Base-by-base conservation (phyloP, 352 stramenopile genomes). In the Globisporangium spiculum region DNA sequence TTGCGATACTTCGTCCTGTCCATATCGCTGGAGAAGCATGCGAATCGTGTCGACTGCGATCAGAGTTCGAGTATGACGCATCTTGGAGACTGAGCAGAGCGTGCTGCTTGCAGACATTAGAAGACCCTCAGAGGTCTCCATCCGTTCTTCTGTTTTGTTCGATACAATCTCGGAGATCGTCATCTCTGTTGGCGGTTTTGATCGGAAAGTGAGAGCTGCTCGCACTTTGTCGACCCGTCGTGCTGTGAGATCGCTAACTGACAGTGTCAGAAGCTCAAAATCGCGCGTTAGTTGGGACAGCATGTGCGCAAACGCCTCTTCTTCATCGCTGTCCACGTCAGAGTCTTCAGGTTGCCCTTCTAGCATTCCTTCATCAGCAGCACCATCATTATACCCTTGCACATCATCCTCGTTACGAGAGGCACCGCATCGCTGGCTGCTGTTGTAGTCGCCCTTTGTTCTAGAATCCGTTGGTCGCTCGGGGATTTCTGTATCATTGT, bases 21-120 rank as follows among this genome's bases (percentile, higher is more conserved):
- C 65, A 22, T 60, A 55, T 26, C 63, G 68, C 24, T 59, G 38
- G 16, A 74, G 41, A 27, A 74, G 30, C 54, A 72, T 32, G 0
- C 48, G 52, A 36, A 72, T 26, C 16, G 68, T 74, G 22, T 74
- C 68, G 20, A 74, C 36, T 26, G 68, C 68, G 32, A 71, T 20
- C n/a, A 63, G 12, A 30, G 66, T 53, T 36, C 68, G 64, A 12
- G 66, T 53, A 22, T 55, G 52, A 20, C 54, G 68, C 68, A 74
- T 71, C 41, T 32, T 61, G 41, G 20, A 16, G 27, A 62, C 20
- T 3, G 34, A 36, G 12, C 14, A 50, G 41, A 50, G 41, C 41
- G 16, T 9, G 41, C 4, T 50, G 9, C 14, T 7, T 18, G 27
- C 1, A 3, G n/a, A 6, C 14, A 10, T 4, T 16, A n/a, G 38